These are phyloP conservation scores for Monosporascus sp. DNA, from an alignment of 2,329 filamentous ascomycete species.

Conservation along the genomic window DNA sequence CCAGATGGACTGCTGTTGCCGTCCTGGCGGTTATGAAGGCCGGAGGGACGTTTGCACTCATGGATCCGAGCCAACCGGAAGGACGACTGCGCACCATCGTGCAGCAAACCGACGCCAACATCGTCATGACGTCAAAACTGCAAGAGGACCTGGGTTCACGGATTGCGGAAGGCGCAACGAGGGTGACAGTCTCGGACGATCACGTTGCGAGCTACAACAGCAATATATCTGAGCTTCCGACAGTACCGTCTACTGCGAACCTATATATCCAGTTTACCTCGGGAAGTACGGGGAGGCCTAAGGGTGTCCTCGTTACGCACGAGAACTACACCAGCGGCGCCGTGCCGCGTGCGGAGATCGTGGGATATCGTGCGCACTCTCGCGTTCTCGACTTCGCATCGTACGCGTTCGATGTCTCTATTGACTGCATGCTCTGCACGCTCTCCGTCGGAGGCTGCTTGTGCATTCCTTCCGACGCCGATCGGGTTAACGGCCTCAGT, in stretches of 20 bases:
- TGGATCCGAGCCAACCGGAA: conserved; percentile 42
- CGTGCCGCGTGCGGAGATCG: conserved; percentile 35
- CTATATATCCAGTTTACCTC: conserved; percentile 61
- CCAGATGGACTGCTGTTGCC: conserved; percentile 39
- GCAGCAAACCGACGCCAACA: conserved; percentile 35
- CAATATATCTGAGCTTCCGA: conserved; percentile 7
- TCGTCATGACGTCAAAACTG: conserved; percentile 35
- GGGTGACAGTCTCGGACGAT: conserved; percentile 28
- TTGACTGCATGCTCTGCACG: conserved; percentile 51
- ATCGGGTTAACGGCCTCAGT: conserved; percentile 46
- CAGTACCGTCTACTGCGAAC: conserved; percentile 37
- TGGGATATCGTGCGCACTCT: conserved; percentile 37
- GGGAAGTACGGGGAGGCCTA: conserved; percentile 59
- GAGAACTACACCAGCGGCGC: conserved; percentile 42
- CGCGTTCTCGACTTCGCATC: conserved; percentile 45
- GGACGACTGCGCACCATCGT: conserved; percentile 40
- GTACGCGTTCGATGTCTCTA: conserved; percentile 52
- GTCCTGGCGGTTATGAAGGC: conserved; percentile 44
- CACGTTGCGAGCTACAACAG: conserved; percentile 16
- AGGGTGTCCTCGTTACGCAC: conserved; percentile 54
- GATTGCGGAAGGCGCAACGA: conserved; percentile 30
- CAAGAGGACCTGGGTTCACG: conserved; percentile 33
- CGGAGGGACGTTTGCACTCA: conserved; percentile 43
- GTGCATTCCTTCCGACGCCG: conserved; percentile 50
- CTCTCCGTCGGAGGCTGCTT: conserved; percentile 45